Evolutionary conservation across 768 basidiomycete species (phyloP).

Genomic region (Trametes meyenii): DNA sequence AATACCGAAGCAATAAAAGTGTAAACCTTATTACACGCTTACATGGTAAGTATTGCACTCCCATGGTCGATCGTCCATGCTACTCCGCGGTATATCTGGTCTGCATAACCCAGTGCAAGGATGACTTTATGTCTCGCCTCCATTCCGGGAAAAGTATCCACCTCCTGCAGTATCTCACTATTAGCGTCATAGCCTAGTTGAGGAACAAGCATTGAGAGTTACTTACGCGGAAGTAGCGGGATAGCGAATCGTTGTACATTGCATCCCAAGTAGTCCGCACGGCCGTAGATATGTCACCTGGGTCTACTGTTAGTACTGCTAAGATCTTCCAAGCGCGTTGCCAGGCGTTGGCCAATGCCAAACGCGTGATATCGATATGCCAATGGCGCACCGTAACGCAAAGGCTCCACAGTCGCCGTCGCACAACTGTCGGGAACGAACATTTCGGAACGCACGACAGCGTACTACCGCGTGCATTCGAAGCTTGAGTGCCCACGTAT

Average conservation of each 20-base stretch:
- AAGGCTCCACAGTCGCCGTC: too few relatives aligned
- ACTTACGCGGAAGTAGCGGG: not conserved
- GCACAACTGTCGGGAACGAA: too few relatives aligned
- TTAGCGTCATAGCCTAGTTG: not conserved
- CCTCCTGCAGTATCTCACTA: not conserved
- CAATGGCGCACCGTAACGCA: too few relatives aligned
- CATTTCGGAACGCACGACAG: too few relatives aligned
- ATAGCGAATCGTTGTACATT: not conserved
- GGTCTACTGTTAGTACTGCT: not conserved
- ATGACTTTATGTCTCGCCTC: not conserved
- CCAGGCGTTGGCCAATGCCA: too few relatives aligned
- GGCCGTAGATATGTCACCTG: not conserved
- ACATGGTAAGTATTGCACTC: not conserved
- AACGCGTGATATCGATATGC: too few relatives aligned
- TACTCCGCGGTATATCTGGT: not conserved
- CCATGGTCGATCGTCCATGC: constrained; percentile 5
- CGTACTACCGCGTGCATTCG: too few relatives aligned
- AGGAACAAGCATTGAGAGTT: not conserved
- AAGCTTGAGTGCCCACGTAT: too few relatives aligned
- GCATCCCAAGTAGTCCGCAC: not conserved
- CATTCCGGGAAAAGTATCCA: not conserved
- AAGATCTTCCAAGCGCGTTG: not conserved
- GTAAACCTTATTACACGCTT: not conserved
- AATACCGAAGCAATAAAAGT: too few relatives aligned
- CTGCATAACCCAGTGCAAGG: not conserved